phyloP scores from a whole-genome alignment of 352 stramenopile genomes.

The Globisporangium abappressorium region DNA sequence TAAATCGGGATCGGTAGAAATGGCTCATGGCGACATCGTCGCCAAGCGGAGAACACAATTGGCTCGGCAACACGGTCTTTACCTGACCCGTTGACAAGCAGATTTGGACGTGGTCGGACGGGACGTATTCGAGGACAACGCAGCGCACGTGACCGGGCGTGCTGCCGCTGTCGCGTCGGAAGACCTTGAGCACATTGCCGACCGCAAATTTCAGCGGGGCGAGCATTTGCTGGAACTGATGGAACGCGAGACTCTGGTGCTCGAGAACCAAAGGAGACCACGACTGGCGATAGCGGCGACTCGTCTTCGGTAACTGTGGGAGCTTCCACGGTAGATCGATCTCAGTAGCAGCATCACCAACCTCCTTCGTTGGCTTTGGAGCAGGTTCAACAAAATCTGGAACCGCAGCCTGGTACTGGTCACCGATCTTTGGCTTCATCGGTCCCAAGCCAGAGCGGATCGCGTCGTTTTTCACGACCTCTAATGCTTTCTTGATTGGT shows the following conservation, averaged over 20 bases:
- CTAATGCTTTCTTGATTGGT: slow-evolving; percentile 61
- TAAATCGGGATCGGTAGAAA: slow-evolving; percentile 72
- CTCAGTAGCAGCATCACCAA: neutral
- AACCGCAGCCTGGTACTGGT: slow-evolving; percentile 52
- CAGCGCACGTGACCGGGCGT: slow-evolving; percentile 56
- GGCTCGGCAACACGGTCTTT: slow-evolving; percentile 43
- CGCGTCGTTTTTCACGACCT: slow-evolving; percentile 62
- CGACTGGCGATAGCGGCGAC: slow-evolving; percentile 41
- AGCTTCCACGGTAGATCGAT: slow-evolving; percentile 30
- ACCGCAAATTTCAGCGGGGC: slow-evolving; percentile 57
- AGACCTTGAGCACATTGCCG: slow-evolving; percentile 73
- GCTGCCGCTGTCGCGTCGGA: slow-evolving; percentile 23
- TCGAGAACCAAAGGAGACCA: slow-evolving; percentile 63
- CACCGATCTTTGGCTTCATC: slow-evolving; percentile 68
- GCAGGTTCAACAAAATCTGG: slow-evolving; percentile 28
- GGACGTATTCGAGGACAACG: slow-evolving; percentile 50
- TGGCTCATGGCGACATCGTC: slow-evolving; percentile 70
- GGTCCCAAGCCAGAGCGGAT: slow-evolving; percentile 62
- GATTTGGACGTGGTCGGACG: slow-evolving; percentile 45
- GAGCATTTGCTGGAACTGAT: slow-evolving; percentile 55
- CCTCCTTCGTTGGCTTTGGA: neutral
- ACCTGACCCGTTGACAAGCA: slow-evolving; percentile 58
- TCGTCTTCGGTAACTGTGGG: slow-evolving; percentile 16
- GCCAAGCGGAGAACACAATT: slow-evolving; percentile 59
- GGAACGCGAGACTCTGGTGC: slow-evolving; percentile 39